Conservation (phyloP, 2,329 filamentous ascomycete genomes). For the Pyricularia sp. region DNA sequence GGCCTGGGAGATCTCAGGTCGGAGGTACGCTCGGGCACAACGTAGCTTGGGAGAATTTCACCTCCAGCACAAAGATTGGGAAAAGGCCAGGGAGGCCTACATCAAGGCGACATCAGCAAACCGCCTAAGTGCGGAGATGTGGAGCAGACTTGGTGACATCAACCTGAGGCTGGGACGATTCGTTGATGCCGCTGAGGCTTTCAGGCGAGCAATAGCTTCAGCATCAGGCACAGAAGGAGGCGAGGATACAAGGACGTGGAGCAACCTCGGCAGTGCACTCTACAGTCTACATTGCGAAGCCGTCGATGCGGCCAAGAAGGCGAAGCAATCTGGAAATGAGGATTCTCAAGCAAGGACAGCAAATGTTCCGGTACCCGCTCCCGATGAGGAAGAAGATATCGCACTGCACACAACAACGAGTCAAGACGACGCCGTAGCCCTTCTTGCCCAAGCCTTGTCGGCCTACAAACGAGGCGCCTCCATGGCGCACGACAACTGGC, state of each 20-base stretch:
- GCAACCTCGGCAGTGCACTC: constrained; percentile 78
- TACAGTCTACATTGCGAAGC: constrained; percentile 52
- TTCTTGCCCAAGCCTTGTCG: constrained; percentile 61
- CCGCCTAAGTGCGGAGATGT: constrained; percentile 67
- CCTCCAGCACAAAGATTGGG: constrained; percentile 51
- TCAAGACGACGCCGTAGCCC: constrained; percentile 38
- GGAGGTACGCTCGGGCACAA: constrained; percentile 76
- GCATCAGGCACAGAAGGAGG: constrained; percentile 55
- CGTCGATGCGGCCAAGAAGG: constrained; percentile 23
- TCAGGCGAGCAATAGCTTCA: constrained; percentile 63
- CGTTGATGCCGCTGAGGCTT: constrained; percentile 69
- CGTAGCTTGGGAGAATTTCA: constrained; percentile 73
- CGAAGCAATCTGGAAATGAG: constrained; percentile 9
- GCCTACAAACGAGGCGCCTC: constrained; percentile 80
- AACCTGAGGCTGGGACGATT: constrained; percentile 66
- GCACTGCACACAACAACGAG: constrained; percentile 7
- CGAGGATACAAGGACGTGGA: constrained; percentile 85
- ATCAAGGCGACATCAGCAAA: constrained; percentile 64
- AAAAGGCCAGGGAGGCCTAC: constrained; percentile 65
- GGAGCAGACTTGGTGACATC: constrained; percentile 85
- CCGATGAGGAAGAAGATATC: constrained; percentile 15
- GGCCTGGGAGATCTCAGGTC: constrained; percentile 74
- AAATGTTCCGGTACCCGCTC: constrained; percentile 7
- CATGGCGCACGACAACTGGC: constrained; percentile 73
- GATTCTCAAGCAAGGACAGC: constrained; percentile 17